Conservation (phyloP, 352 stramenopile species). For the Pythium folliculosum region DNA sequence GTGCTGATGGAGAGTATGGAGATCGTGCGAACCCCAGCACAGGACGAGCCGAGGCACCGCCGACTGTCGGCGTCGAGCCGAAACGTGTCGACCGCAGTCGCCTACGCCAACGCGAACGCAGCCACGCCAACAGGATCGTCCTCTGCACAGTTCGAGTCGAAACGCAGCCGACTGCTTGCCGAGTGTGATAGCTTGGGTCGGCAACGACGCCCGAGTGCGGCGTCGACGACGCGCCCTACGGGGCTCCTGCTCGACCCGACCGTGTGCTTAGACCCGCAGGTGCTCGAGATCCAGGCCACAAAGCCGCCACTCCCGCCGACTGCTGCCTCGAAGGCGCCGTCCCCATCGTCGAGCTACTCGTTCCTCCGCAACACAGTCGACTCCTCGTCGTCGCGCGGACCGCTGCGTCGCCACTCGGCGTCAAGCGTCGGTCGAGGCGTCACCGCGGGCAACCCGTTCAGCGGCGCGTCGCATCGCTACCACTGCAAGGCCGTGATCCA, state of each 20-base stretch:
- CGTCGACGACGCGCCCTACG: not conserved
- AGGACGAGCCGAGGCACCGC: not conserved
- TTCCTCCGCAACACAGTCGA: not conserved
- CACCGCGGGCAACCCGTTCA: not conserved
- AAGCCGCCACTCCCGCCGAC: not conserved
- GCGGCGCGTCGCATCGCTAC: conserved; percentile 17
- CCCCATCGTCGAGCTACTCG: conserved; percentile 3
- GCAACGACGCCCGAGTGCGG: conserved; percentile 1
- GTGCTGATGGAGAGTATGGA: conserved; percentile 28
- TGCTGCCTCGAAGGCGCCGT: not conserved
- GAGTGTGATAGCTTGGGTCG: conserved; percentile 16
- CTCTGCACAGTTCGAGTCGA: conserved; percentile 10
- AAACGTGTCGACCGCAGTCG: too few species aligned
- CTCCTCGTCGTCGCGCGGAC: not conserved
- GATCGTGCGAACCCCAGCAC: conserved; percentile 4
- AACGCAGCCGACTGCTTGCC: conserved; percentile 12
- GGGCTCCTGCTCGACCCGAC: conserved; percentile 26
- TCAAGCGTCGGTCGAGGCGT: not conserved
- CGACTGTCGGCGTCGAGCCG: not conserved
- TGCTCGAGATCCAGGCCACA: conserved; percentile 30
- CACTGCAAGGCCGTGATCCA: conserved; percentile 28
- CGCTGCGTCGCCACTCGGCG: not conserved
- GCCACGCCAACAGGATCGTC: not conserved
- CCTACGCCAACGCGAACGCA: too few species aligned
- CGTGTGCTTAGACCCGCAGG: conserved; percentile 26